These are phyloP conservation scores for Dalbergia cochinchinensis DNA, from an alignment of 306 rosid genomes.

Conservation along the genomic window DNA sequence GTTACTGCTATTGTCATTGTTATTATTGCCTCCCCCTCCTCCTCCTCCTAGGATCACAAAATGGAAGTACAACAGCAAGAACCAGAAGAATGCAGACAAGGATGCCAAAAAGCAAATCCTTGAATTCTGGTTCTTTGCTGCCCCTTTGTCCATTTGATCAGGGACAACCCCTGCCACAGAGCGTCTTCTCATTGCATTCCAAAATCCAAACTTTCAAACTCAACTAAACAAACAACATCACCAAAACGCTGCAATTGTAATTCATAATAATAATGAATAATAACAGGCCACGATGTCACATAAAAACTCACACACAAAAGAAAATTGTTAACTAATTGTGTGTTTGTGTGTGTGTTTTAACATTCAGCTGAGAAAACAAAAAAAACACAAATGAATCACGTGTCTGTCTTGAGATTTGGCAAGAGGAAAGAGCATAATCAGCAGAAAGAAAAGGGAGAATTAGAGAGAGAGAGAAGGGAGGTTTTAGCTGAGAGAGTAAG, in stretches of 20 bases:
- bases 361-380: not conserved
- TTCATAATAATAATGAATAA: constrained; percentile 6
- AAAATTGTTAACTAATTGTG: not conserved
- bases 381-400: constrained; percentile 14
- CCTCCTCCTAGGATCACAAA: constrained; percentile 65
- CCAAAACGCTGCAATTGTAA: constrained; percentile 26
- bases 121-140: constrained; percentile 71
- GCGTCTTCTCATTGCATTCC: constrained; percentile 83
- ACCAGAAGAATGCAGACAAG: constrained; percentile 78
- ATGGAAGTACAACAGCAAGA: constrained; percentile 81
- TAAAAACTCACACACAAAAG: not conserved
- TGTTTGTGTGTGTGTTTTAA: not conserved
- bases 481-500: not conserved
- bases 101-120: constrained; percentile 71
- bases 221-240: constrained; percentile 32
- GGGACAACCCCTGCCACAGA: constrained; percentile 55
- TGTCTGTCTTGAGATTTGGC: constrained; percentile 24
- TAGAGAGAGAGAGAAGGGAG: not conserved
- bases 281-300: not conserved
- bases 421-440: constrained; percentile 3
- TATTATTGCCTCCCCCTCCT: constrained; percentile 29
- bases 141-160: constrained; percentile 80
- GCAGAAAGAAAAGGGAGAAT: not conserved
- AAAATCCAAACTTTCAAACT: constrained; percentile 6
- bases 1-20: not conserved